Evolutionary conservation across 2,329 filamentous ascomycete genomes (phyloP).

Genomic region (Curvularia sp.): DNA sequence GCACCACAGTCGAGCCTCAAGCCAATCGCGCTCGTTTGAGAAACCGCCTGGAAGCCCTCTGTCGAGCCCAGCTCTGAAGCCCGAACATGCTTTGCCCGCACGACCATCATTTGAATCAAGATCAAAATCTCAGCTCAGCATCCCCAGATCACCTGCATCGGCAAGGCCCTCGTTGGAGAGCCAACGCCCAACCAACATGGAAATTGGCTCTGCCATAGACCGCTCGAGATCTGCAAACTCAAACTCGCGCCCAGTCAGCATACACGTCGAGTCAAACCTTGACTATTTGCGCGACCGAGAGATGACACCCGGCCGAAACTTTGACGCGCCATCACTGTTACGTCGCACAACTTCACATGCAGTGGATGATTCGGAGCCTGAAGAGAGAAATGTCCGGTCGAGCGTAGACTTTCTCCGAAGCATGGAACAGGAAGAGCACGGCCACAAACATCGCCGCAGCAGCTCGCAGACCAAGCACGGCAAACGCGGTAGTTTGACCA

Average conservation of each 20-base stretch:
- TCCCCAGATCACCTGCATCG: conserved; percentile 63
- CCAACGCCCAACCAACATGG: conserved; percentile 68
- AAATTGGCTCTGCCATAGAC: conserved; percentile 64
- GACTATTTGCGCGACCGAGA: conserved; percentile 84
- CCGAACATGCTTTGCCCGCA: conserved; percentile 48
- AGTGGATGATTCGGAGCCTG: conserved; percentile 51
- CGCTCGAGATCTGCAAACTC: conserved; percentile 69
- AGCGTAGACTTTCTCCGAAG: conserved; percentile 84
- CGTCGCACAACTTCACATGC: conserved; percentile 40
- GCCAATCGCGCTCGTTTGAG: conserved; percentile 57
- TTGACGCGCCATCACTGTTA: conserved; percentile 41
- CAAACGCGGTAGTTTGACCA: conserved; percentile 76
- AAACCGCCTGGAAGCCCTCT: conserved; percentile 45
- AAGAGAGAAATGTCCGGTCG: conserved; percentile 73
- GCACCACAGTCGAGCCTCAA: conserved; percentile 56
- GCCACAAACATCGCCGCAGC: conserved; percentile 62
- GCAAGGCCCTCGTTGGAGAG: conserved; percentile 75
- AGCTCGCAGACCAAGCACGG: conserved; percentile 65
- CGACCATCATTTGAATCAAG: conserved; percentile 56
- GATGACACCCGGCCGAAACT: conserved; percentile 53
- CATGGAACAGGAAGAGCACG: conserved; percentile 68
- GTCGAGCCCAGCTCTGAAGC: conserved; percentile 37
- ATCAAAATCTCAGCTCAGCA: conserved; percentile 60
- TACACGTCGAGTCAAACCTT: conserved; percentile 80
- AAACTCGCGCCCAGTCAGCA: conserved; percentile 78